Conservation (phyloP, 2,329 filamentous ascomycete species). For the Aspergillus persii region DNA sequence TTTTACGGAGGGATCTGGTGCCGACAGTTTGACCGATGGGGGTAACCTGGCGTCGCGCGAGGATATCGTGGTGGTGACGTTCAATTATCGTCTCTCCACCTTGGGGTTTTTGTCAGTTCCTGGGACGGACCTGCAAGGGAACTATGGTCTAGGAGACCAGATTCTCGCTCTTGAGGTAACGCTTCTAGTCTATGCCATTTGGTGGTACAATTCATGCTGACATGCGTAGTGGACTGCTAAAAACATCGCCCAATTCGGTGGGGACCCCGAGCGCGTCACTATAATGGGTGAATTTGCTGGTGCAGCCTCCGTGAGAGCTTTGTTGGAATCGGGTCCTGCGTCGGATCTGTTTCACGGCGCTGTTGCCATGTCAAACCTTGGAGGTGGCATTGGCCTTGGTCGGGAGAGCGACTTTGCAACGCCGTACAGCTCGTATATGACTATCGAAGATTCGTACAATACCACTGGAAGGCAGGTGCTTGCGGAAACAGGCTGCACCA, state of each 20-base stretch:
- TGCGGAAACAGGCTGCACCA: slow-evolving; percentile 50
- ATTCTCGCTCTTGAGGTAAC: slow-evolving; percentile 45
- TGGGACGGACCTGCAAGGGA: slow-evolving; percentile 54
- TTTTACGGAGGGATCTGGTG: slow-evolving; percentile 49
- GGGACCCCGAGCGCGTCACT: slow-evolving; percentile 46
- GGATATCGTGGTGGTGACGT: slow-evolving; percentile 57
- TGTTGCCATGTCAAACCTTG: slow-evolving; percentile 42
- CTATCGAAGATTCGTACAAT: slow-evolving; percentile 52
- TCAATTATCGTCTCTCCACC: slow-evolving; percentile 60
- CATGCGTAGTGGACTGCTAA: slow-evolving; percentile 40
- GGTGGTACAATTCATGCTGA: no score
- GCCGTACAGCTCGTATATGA: slow-evolving; percentile 57
- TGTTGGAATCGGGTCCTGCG: slow-evolving; percentile 33
- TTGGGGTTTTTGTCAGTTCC: slow-evolving; percentile 59
- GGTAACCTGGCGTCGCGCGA: slow-evolving; percentile 58
- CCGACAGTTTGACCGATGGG: slow-evolving; percentile 44
- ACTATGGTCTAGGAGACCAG: slow-evolving; percentile 53
- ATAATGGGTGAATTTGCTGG: slow-evolving; percentile 50
- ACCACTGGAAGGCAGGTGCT: slow-evolving; percentile 52
- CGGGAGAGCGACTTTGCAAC: slow-evolving; percentile 55
- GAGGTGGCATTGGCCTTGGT: slow-evolving; percentile 56
- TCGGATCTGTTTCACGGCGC: slow-evolving; percentile 15
- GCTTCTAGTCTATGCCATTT: no score
- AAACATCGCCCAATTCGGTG: slow-evolving; percentile 49
- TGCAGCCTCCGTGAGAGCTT: slow-evolving; percentile 54